Evolutionary conservation across 2,329 filamentous ascomycete genomes (phyloP).

Genomic region (Chaetomiaceae sp.): DNA sequence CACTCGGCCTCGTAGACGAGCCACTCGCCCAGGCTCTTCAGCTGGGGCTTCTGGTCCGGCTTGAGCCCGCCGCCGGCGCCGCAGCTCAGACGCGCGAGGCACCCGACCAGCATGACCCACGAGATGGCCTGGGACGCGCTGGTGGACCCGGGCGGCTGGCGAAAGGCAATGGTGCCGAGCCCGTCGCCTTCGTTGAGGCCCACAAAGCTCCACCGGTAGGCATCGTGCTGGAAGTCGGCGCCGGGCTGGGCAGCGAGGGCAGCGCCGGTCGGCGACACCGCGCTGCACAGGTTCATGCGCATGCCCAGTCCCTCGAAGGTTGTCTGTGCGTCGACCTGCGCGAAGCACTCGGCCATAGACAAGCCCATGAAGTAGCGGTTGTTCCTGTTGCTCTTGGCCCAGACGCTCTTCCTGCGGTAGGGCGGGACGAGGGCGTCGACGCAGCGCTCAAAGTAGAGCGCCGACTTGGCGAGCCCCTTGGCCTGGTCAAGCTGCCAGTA

Average conservation of each 20-base stretch:
- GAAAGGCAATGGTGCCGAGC: constrained; percentile 22
- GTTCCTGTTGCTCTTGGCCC: constrained; percentile 26
- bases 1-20: constrained; percentile 22
- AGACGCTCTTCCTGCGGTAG: constrained; percentile 21
- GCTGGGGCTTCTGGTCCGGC: constrained; percentile 11
- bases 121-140: constrained; percentile 15
- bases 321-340: constrained; percentile 11
- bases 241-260: constrained; percentile 12
- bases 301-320: constrained; percentile 12
- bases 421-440: constrained; percentile 25
- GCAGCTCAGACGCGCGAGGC: constrained; percentile 24
- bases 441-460: constrained; percentile 26
- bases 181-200: constrained; percentile 14
- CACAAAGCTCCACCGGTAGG: constrained; percentile 23
- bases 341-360: constrained; percentile 18
- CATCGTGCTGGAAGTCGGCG: constrained; percentile 19
- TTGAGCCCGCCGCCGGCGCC: constrained; percentile 12
- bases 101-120: constrained; percentile 25
- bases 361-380: constrained; percentile 19
- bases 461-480: constrained; percentile 21
- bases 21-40: constrained; percentile 22
- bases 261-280: constrained; percentile 18
- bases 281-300: constrained; percentile 23
- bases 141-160: constrained; percentile 20
- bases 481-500: constrained; percentile 21